Conservation (phyloP, 768 basidiomycete genomes). For the Tricholoma hemisulphureum region DNA sequence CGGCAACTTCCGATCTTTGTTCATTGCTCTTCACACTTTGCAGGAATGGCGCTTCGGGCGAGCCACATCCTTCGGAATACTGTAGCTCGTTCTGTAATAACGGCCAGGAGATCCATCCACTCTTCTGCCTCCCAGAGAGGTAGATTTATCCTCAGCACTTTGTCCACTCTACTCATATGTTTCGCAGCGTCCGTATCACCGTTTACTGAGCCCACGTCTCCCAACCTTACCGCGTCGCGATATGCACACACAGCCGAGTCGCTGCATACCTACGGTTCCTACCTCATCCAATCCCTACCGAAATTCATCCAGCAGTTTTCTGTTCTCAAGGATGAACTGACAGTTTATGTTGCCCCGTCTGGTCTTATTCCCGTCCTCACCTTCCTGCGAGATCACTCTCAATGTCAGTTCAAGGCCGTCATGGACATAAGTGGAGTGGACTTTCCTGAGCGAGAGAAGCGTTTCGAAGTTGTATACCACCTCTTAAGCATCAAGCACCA, state of each 20-base stretch:
- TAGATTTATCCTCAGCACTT: conserved; percentile 17
- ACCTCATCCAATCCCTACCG: conserved; percentile 88
- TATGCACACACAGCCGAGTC: conserved; percentile 73
- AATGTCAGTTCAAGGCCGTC: conserved; percentile 88
- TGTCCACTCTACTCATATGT: neutral
- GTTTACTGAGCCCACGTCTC: conserved; percentile 86
- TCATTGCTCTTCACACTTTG: too few species aligned
- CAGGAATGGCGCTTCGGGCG: conserved; percentile 48
- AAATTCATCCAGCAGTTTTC: conserved; percentile 99
- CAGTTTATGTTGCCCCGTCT: conserved; percentile 81
- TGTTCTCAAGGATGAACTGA: conserved; percentile 93
- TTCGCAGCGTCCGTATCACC: conserved; percentile 65
- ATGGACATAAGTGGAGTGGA: conserved; percentile 97
- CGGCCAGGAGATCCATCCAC: conserved; percentile 44
- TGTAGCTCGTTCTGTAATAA: conserved; percentile 31
- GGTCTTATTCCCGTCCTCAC: conserved; percentile 82
- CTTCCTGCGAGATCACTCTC: conserved; percentile 93
- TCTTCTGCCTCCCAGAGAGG: conserved; percentile 50
- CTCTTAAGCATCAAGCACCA: conserved; percentile 76
- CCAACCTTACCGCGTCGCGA: conserved; percentile 75
- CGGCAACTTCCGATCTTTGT: conserved; percentile 21
- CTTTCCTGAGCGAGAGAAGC: conserved; percentile 87
- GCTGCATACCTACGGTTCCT: conserved; percentile 90
- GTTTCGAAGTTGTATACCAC: conserved; percentile 98
- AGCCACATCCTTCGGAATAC: conserved; percentile 42